Conservation (phyloP, 805 yeast species). For the Candida pini region DNA sequence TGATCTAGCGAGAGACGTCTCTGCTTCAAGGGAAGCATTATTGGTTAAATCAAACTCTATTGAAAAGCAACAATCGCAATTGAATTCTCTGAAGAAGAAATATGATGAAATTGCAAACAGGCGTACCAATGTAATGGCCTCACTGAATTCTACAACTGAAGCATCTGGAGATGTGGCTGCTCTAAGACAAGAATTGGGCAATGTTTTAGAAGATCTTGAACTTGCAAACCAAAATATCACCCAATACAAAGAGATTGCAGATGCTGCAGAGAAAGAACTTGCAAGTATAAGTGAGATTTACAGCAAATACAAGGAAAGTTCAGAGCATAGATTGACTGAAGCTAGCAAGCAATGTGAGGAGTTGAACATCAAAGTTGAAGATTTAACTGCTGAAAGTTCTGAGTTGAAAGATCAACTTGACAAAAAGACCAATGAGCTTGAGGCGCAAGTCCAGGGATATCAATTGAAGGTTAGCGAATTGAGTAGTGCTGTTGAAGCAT, state of each 20-base stretch:
- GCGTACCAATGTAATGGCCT: slow-evolving; percentile 24
- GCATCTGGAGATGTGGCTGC: slow-evolving; percentile 18
- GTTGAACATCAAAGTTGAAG: slow-evolving; percentile 8
- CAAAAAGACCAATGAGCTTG: slow-evolving; percentile 8
- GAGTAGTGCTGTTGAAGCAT: slow-evolving; percentile 17
- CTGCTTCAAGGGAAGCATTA: slow-evolving; percentile 36
- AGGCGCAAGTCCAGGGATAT: slow-evolving; percentile 5
- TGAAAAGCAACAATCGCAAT: slow-evolving; percentile 34
- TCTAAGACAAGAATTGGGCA: slow-evolving; percentile 28
- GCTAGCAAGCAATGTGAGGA: slow-evolving; percentile 9
- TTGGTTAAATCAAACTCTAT: slow-evolving; percentile 34
- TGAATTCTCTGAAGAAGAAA: slow-evolving; percentile 30
- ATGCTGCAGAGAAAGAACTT: slow-evolving; percentile 63
- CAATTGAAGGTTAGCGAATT: slow-evolving; percentile 20
- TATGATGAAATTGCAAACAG: slow-evolving; percentile 23
- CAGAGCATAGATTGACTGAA: slow-evolving; percentile 16
- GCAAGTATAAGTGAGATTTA: slow-evolving; percentile 47
- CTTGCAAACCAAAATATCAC: slow-evolving; percentile 51
- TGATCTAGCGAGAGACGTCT: slow-evolving; percentile 40
- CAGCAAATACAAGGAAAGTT: slow-evolving; percentile 36
- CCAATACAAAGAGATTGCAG: slow-evolving; percentile 59
- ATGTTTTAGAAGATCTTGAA: slow-evolving; percentile 48
- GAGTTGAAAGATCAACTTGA: slow-evolving; percentile 11
- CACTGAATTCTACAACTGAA: slow-evolving; percentile 16
- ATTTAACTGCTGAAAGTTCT: slow-evolving; percentile 9